phyloP scores from a whole-genome alignment of 768 basidiomycete genomes.

The Coprinopsis marcescibilis region DNA sequence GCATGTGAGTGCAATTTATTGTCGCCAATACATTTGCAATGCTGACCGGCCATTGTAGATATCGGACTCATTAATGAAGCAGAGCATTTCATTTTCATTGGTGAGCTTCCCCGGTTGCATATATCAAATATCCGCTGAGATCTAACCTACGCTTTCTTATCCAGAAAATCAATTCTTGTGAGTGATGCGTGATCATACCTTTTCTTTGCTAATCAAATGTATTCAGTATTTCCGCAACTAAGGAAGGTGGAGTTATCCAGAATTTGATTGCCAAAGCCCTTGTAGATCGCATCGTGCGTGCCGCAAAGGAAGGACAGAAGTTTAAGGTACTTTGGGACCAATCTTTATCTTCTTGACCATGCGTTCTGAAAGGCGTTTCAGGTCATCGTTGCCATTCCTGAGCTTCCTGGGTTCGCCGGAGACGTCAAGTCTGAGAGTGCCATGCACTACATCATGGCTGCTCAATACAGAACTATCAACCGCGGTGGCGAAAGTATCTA shows the following conservation, averaged over 20 bases:
- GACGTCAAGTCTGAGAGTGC: conserved; percentile 63
- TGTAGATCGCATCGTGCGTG: conserved; percentile 79
- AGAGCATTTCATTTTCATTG: conserved; percentile 89
- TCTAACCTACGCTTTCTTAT: conserved; percentile 12
- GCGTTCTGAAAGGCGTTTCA: conserved; percentile 19
- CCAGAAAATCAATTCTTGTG: conserved; percentile 86
- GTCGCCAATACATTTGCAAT: no score
- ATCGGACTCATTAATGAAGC: conserved; percentile 77
- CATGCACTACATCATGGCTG: conserved; percentile 82
- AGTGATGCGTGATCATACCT: no score
- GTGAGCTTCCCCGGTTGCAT: conserved; percentile 33
- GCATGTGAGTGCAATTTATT: conserved; percentile 57
- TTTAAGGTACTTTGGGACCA: conserved; percentile 54
- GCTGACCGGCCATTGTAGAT: no score
- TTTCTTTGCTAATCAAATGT: not conserved
- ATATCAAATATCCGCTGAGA: no score
- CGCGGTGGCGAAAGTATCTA: conserved; percentile 85
- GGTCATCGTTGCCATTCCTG: conserved; percentile 86
- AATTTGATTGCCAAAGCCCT: conserved; percentile 84
- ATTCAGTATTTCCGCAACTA: conserved; percentile 73
- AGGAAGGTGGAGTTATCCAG: conserved; percentile 55
- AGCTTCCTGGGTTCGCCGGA: conserved; percentile 85
- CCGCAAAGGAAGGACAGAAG: conserved; percentile 60
- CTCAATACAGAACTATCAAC: conserved; percentile 84
- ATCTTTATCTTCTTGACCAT: not conserved